Evolutionary conservation across 148 eudicot species (phyloP).

Genomic region (Rhododendron vialii): DNA sequence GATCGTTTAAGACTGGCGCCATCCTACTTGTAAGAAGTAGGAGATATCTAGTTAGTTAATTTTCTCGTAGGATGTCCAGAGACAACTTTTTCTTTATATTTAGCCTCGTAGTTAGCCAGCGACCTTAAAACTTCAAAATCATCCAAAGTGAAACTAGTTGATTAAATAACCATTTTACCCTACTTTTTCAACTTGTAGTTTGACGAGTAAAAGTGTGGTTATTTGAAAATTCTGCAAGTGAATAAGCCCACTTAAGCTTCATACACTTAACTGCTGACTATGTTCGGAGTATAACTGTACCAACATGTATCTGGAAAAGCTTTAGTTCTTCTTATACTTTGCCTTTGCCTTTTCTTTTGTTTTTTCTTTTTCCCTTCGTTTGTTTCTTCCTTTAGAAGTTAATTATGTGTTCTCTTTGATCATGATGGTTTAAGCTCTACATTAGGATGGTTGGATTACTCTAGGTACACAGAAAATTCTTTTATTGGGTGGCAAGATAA

Average conservation of each 20-base stretch:
- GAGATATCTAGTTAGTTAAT: neutral
- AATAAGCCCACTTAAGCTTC: neutral
- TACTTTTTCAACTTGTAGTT: neutral
- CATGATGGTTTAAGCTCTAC: neutral
- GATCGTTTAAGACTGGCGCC: conserved; percentile 97
- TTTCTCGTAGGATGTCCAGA: neutral
- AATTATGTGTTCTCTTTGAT: neutral
- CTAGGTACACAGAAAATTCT: neutral
- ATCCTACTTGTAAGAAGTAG: conserved; percentile 71
- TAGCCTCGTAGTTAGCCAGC: neutral
- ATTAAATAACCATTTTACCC: neutral
- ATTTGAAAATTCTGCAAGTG: neutral
- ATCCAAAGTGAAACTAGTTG: neutral
- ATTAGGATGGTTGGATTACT: neutral
- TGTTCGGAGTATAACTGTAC: neutral
- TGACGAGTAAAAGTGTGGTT: neutral
- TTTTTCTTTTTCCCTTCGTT: neutral
- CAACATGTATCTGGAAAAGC: neutral
- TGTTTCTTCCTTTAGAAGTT: neutral
- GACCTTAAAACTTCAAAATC: neutral
- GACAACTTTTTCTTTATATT: neutral
- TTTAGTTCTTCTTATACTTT: neutral
- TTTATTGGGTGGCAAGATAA: neutral
- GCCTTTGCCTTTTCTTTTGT: neutral
- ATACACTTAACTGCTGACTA: neutral